Conservation (phyloP, 1,139 yeast genomes). For the Candida neerlandica region DNA sequence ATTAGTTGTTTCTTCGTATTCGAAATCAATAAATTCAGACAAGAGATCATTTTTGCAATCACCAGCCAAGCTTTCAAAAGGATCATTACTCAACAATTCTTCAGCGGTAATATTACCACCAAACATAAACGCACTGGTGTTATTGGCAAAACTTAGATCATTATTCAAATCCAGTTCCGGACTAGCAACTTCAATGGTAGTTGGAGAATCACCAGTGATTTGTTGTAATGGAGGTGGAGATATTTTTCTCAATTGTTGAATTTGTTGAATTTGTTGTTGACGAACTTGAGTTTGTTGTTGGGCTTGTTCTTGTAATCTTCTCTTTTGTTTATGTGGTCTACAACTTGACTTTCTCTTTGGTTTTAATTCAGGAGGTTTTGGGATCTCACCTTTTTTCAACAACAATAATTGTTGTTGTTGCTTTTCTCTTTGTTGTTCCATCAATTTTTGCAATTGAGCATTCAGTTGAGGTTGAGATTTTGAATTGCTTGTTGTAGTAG, state of each 20-base stretch:
- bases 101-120: constrained; percentile 16
- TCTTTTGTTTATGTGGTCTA: constrained; percentile 11
- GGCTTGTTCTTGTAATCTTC: constrained; percentile 6
- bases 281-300: constrained; percentile 2
- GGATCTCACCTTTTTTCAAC: constrained; percentile 6
- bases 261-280: constrained; percentile 8
- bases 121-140: constrained; percentile 5
- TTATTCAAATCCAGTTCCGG: constrained; percentile 19
- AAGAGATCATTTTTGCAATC: constrained; percentile 4
- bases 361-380: constrained; percentile 8
- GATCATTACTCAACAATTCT: constrained; percentile 20
- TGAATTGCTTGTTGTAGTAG: background rate
- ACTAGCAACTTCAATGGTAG: constrained; percentile 20
- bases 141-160: constrained; percentile 6
- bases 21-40: constrained; percentile 14
- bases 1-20: constrained; percentile 9
- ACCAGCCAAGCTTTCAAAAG: constrained; percentile 15
- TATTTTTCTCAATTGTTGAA: constrained; percentile 1
- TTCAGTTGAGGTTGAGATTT: constrained; percentile 11
- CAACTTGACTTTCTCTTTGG: constrained; percentile 16
- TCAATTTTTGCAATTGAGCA: constrained; percentile 10
- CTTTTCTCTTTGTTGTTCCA: constrained; percentile 8
- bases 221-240: constrained; percentile 1
- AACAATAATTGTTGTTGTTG: constrained; percentile 6
- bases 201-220: constrained; percentile 15